phyloP scores from a whole-genome alignment of 2,329 filamentous ascomycete genomes.

The Hypomyces perniciosus region DNA sequence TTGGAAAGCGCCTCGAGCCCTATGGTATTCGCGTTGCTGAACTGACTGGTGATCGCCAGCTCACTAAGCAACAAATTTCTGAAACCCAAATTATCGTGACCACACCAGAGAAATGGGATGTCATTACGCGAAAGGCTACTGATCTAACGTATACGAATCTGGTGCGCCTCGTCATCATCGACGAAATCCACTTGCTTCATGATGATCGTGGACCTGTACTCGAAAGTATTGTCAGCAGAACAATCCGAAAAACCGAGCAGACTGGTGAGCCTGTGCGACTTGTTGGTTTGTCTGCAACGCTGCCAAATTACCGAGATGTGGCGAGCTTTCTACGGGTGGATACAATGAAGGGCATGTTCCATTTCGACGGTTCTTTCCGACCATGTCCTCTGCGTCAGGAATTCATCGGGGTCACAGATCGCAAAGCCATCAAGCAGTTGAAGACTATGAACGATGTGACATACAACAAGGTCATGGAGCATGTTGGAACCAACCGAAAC shows the following conservation, averaged over 20 bases:
- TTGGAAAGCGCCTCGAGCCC: slow-evolving; percentile 81
- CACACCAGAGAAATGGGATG: slow-evolving; percentile 98
- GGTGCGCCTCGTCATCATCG: slow-evolving; percentile 93
- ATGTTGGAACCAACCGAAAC: slow-evolving; percentile 86
- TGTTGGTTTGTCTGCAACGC: slow-evolving; percentile 85
- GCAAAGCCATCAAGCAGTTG: slow-evolving; percentile 96
- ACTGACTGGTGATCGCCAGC: slow-evolving; percentile 91
- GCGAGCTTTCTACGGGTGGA: slow-evolving; percentile 93
- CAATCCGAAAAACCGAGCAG: slow-evolving; percentile 87
- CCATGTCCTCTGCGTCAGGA: slow-evolving; percentile 94
- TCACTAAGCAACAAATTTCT: slow-evolving; percentile 96
- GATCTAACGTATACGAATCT: slow-evolving; percentile 96
- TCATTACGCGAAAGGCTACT: slow-evolving; percentile 95
- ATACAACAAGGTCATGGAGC: slow-evolving; percentile 94
- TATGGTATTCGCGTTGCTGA: slow-evolving; percentile 94
- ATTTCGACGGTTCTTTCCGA: slow-evolving; percentile 90
- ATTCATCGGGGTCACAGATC: slow-evolving; percentile 94
- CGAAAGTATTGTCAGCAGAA: slow-evolving; percentile 93
- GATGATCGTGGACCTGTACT: slow-evolving; percentile 95
- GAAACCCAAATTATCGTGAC: slow-evolving; percentile 98
- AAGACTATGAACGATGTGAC: slow-evolving; percentile 99
- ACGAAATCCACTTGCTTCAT: slow-evolving; percentile 95
- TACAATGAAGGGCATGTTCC: slow-evolving; percentile 77
- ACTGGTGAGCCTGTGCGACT: slow-evolving; percentile 90
- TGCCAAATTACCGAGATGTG: slow-evolving; percentile 95